These are phyloP conservation scores for Sphagnum contortum DNA, from an alignment of 225 moss, liverwort and hornwort genomes.

Conservation along the genomic window DNA sequence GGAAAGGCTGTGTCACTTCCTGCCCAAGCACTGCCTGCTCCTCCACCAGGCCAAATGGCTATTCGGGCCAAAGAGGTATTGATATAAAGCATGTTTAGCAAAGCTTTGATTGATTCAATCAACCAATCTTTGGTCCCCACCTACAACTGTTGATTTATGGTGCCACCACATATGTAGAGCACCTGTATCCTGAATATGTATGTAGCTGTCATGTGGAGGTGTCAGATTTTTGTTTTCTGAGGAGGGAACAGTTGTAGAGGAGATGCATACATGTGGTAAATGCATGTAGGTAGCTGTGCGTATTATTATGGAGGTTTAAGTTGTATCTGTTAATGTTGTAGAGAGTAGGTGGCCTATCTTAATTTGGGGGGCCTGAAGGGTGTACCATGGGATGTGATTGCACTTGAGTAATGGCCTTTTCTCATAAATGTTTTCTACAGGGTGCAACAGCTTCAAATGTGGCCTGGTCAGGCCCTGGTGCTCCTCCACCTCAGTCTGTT, in stretches of 20 bases:
- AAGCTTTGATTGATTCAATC: no score
- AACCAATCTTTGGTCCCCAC: no score
- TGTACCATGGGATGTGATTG: no score
- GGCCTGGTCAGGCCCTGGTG: constrained; percentile 98
- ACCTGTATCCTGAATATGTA: background rate
- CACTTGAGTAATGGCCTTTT: no score
- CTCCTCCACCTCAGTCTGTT: constrained; percentile 68
- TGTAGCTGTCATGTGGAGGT: background rate
- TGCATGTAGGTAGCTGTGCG: no score
- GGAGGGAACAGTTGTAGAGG: no score
- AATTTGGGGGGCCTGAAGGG: background rate
- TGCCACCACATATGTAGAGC: background rate
- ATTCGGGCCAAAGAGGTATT: constrained; percentile 94
- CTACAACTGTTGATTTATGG: no score
- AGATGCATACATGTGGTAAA: no score
- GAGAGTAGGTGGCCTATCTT: background rate
- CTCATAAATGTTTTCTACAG: constrained; percentile 13
- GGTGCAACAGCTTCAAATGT: constrained; percentile 94
- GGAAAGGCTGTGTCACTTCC: constrained; percentile 98
- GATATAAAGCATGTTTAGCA: background rate
- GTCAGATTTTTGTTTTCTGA: background rate
- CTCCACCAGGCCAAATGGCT: constrained; percentile 99
- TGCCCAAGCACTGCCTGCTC: constrained; percentile 97
- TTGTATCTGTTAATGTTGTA: background rate
- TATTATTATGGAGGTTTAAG: no score